Base-by-base conservation (phyloP, 257 asterid species). In the Solanum medicagineum region DNA sequence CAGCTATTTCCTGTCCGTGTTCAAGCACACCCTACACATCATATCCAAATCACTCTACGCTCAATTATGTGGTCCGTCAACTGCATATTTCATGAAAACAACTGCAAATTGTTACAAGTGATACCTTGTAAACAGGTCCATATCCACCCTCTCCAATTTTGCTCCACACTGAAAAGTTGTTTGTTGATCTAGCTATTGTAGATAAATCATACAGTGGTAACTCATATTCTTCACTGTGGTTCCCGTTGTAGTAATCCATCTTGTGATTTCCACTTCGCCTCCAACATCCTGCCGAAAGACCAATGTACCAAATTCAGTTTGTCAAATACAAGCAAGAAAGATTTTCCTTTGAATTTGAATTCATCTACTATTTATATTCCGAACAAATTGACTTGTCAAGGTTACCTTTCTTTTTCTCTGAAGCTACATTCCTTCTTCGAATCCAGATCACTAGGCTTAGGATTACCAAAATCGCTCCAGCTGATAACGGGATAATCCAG, bases 111-210 rank as follows among this genome's bases (percentile, higher is more conserved):
- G 24, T 44, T 47, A 24, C 0, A 24, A 75, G 40, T 75, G 45
- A 11, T 86, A 88, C 90, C 89, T 88, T 88, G 74, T 88, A 88
- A 70, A 88, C 89, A 84, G 90, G 86, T 42, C 89, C 89, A 71
- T 71, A 87, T 12, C 89, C 89, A 59, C 89, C 89, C 60, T 87
- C 87, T 51, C 89, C 89, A 65, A 87, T 86, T 85, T 68, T 85
- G 51, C 84, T 87, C 63, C 15, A 47, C 26, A 8, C 32, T 26
- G 89, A 84, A 81, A 86, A 88, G 75, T 84, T 84, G 19, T 73
- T 81, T 0, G 90, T 88, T 56, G 90, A 88, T 32, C 85, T 73
- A 51, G 54, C 56, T 80, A 88, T 66, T 16, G 87, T 73, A 68
- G 49, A 13, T 15, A 88, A 83, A 24, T 88, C 87, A 36, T 86